These are phyloP conservation scores for Blastocystis sp. DNA, from an alignment of 352 stramenopile genomes.

Conservation along the genomic window DNA sequence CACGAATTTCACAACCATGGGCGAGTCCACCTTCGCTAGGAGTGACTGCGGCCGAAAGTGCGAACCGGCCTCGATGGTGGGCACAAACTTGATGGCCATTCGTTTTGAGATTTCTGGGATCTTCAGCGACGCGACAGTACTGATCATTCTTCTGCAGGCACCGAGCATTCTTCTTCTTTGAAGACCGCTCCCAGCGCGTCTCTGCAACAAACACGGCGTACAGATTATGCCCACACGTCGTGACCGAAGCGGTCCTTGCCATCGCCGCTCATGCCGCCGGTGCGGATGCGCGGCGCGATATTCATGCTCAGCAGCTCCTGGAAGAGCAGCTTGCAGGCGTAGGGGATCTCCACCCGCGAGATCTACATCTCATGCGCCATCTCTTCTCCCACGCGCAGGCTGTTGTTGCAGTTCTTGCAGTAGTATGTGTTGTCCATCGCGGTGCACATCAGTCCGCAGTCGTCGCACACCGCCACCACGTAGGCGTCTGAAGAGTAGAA, in stretches of 20 bases:
- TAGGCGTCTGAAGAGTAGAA: conserved; percentile 98
- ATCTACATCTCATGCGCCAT: conserved; percentile 76
- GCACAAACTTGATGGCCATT: conserved; percentile 54
- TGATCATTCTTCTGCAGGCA: conserved; percentile 30
- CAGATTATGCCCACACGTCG: conserved; percentile 54
- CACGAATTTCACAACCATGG: conserved; percentile 59
- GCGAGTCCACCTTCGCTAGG: conserved; percentile 3
- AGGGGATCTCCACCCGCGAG: conserved; percentile 94
- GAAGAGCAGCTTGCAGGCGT: conserved; percentile 99
- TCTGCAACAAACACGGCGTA: conserved; percentile 51
- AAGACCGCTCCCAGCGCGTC: neutral
- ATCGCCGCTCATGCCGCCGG: conserved; percentile 72
- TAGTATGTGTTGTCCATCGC: conserved; percentile 98
- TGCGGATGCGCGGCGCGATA: conserved; percentile 96
- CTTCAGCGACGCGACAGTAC: conserved; percentile 46
- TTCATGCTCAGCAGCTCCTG: conserved; percentile 99
- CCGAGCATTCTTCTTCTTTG: conserved; percentile 27
- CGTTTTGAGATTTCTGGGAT: conserved; percentile 63
- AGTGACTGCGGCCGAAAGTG: neutral
- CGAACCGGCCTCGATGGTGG: conserved; percentile 2
- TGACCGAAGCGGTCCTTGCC: conserved; percentile 66
- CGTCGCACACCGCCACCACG: conserved; percentile 95
- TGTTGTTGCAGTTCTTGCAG: conserved; percentile 88
- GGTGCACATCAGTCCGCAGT: conserved; percentile 89
- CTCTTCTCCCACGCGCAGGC: conserved; percentile 76